Base-by-base conservation (phyloP, 164 flowering plant species). In the Nelumbo lutea region DNA sequence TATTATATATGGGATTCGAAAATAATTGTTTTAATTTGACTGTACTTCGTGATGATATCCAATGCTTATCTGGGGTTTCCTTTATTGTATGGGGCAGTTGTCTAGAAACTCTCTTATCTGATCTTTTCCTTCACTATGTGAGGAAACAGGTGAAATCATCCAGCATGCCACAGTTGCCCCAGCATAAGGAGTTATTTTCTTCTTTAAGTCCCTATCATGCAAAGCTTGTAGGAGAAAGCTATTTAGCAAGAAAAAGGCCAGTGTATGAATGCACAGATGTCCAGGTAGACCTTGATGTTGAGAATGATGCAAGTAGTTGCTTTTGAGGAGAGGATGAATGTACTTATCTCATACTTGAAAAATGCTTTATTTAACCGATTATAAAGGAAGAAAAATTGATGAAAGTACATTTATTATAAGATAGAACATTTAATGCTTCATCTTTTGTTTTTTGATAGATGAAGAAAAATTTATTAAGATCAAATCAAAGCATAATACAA, bases 191-290 rank as follows among this genome's bases (percentile, higher is more conserved):
- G 73, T 76, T 95, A 71, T 76, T 83, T 48, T 79, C 86, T 50
- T 80, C 85, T 13, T 79, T 95, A 61, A 85, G 89, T 75, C 88
- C 96, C 64, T 88, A 90, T 76, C 89, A 95, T 79, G 83, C 91
- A 66, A 85, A 82, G 72, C 97, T 95, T 67, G 97, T 92, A 1
- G 97, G 97, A 73, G 98, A 95, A 70, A 90, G 97, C 81, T 95
- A 78, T 63, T 77, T 95, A 76, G 98, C 83, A 45, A 89, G 78
- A 78, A 92, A 81, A 76, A 79, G 98, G 62, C 96, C 94, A 39
- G 76, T 95, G 42, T 80, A 84, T 76, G 98, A 95, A 69, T 87
- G 96, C 76, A 95, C 97, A n/a, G 96, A 90, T 59, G 88, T 82
- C 42, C 98, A 94, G 97, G 98, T 90, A 71, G 70, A 69, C 61